Conservation (phyloP, 169 alveolate genomes). For the Babesia ovis region DNA sequence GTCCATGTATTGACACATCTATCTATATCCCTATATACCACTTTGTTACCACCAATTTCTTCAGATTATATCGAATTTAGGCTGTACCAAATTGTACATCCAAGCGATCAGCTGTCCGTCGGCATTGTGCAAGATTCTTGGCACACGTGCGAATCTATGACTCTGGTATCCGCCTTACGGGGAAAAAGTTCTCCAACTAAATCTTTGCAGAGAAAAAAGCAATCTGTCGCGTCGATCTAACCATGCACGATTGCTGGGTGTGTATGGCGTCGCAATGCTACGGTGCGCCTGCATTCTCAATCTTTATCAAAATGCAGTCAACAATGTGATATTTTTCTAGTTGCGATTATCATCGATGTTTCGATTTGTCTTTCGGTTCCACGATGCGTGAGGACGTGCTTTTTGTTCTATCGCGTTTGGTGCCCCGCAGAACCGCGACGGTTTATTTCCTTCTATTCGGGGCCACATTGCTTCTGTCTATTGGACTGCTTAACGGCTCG, state of each 20-base stretch:
- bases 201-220: no score
- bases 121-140: background rate
- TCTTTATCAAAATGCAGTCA: background rate
- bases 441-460: constrained; percentile 46
- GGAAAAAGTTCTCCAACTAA: no score
- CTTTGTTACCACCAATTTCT: no score
- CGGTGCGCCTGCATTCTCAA: constrained; percentile 2
- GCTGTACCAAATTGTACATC: background rate
- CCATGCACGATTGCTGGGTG: background rate
- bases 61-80: background rate
- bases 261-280: background rate
- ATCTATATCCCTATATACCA: no score
- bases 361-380: background rate
- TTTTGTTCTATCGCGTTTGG: constrained; percentile 9
- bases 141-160: constrained; percentile 3
- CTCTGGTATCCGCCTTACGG: constrained; percentile 3
- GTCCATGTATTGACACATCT: no score
- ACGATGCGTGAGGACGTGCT: constrained; percentile 29
- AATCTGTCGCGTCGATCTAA: no score
- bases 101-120: background rate
- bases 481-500: constrained; percentile 42
- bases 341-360: background rate
- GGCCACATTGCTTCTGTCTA: constrained; percentile 29
- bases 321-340: background rate
- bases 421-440: constrained; percentile 43